Evolutionary conservation across 2,329 filamentous ascomycete species (phyloP).

Genomic region (Sphaerulina musiva): DNA sequence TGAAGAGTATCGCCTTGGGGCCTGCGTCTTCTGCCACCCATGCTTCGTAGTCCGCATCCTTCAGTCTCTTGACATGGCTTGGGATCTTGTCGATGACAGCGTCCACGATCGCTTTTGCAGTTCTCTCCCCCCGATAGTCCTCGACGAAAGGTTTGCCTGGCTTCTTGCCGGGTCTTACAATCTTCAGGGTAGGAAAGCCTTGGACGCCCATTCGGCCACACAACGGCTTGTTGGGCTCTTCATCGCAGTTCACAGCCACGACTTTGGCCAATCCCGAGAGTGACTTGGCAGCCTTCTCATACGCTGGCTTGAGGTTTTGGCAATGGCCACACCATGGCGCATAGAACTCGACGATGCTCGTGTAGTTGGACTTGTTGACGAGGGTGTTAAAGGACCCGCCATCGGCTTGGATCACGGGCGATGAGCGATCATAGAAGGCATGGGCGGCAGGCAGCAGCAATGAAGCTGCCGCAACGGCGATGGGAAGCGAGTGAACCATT

Average conservation of each 20-base stretch:
- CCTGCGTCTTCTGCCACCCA: constrained; percentile 62
- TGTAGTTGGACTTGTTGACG: constrained; percentile 84
- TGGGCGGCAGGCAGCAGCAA: constrained; percentile 62
- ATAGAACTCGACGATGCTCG: constrained; percentile 62
- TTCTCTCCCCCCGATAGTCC: constrained; percentile 80
- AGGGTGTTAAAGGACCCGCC: constrained; percentile 71
- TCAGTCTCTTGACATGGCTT: constrained; percentile 78
- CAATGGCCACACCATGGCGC: constrained; percentile 98
- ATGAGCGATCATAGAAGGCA: constrained; percentile 77
- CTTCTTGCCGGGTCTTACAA: constrained; percentile 78
- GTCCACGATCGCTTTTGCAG: constrained; percentile 80
- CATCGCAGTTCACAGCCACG: constrained; percentile 90
- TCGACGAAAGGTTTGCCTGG: constrained; percentile 72
- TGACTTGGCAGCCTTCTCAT: constrained; percentile 85
- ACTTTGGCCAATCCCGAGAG: constrained; percentile 91
- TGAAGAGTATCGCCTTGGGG: constrained; percentile 86
- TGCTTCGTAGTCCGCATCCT: constrained; percentile 68
- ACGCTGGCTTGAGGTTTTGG: constrained; percentile 88
- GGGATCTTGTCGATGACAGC: constrained; percentile 80
- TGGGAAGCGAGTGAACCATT: constrained; percentile 27
- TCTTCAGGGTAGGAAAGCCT: constrained; percentile 95
- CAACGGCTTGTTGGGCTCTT: constrained; percentile 81
- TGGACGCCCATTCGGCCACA: constrained; percentile 81
- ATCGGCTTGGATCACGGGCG: constrained; percentile 76
- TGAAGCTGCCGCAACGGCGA: constrained; percentile 54